These are phyloP conservation scores for Dimocarpus longan DNA, from an alignment of 345 rosid genomes.

Conservation along the genomic window DNA sequence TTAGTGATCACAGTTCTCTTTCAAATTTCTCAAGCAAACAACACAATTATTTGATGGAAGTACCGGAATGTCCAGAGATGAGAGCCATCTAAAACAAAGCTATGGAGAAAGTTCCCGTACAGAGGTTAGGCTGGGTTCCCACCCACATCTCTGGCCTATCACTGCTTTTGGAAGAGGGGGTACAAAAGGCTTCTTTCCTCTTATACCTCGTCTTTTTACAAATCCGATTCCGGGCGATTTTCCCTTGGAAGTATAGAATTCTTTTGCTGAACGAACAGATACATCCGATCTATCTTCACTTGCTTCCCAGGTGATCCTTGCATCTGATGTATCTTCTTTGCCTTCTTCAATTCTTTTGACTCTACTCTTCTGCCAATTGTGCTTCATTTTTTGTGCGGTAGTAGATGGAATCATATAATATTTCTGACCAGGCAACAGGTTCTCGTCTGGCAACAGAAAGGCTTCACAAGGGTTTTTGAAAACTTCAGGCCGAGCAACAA, in stretches of 20 bases:
- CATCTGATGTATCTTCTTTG: slow-evolving; percentile 27
- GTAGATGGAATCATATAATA: slow-evolving; percentile 51
- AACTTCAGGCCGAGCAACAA: slow-evolving; percentile 56
- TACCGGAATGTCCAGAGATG: slow-evolving; percentile 18
- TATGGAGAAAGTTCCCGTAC: slow-evolving; percentile 59
- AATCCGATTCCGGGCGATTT: slow-evolving; percentile 11
- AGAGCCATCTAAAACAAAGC: slow-evolving; percentile 3
- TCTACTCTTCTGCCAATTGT: slow-evolving; percentile 29
- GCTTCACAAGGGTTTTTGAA: slow-evolving; percentile 47
- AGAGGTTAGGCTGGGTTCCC: slow-evolving; percentile 64
- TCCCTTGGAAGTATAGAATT: slow-evolving; percentile 42
- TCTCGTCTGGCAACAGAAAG: slow-evolving; percentile 45
- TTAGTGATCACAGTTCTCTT: background rate
- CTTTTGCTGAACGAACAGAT: slow-evolving; percentile 45
- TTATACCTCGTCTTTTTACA: slow-evolving; percentile 19
- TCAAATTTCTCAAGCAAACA: slow-evolving; percentile 1
- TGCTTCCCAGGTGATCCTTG: slow-evolving; percentile 38
- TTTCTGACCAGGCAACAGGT: slow-evolving; percentile 50
- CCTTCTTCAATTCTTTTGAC: slow-evolving; percentile 16
- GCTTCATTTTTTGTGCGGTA: slow-evolving; percentile 51
- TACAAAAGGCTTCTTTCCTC: slow-evolving; percentile 49
- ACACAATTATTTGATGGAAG: slow-evolving; percentile 7
- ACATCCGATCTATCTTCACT: slow-evolving; percentile 30
- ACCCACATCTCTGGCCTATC: slow-evolving; percentile 17
- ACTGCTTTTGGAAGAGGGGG: slow-evolving; percentile 50